These are phyloP conservation scores for Colletotrichum navitas DNA, from an alignment of 2,329 filamentous ascomycete genomes.

Conservation along the genomic window DNA sequence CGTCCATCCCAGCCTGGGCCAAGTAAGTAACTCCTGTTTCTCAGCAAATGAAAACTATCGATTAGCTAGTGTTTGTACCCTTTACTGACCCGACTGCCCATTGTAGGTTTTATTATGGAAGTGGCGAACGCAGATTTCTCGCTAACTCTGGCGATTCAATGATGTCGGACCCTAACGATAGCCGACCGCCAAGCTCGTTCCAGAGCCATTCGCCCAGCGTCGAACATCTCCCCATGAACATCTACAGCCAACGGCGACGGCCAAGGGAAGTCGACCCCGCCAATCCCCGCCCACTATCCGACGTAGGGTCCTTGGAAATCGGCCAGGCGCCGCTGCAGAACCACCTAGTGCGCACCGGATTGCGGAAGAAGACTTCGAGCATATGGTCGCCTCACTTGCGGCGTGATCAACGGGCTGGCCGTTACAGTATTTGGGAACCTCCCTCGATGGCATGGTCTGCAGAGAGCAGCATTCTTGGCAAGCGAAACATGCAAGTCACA, in stretches of 20 bases:
- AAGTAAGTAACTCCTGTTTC: conserved; percentile 51
- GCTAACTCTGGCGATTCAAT: conserved; percentile 61
- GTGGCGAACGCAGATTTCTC: conserved; percentile 70
- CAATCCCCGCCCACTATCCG: conserved; percentile 47
- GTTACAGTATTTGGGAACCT: conserved; percentile 77
- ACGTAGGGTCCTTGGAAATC: conserved; percentile 60
- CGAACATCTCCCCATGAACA: conserved; percentile 60
- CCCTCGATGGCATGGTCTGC: conserved; percentile 76
- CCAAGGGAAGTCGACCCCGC: conserved; percentile 53
- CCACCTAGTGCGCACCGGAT: conserved; percentile 48
- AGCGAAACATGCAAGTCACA: conserved; percentile 79
- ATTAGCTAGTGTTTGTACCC: not conserved
- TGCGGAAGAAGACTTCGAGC: conserved; percentile 66
- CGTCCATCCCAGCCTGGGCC: conserved; percentile 67
- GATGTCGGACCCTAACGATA: conserved; percentile 61
- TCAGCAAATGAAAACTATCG: not conserved
- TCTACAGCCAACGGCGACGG: conserved; percentile 61
- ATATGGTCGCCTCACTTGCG: conserved; percentile 82
- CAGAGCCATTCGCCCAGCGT: conserved; percentile 63
- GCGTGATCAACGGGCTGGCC: conserved; percentile 69
- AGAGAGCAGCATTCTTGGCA: conserved; percentile 71
- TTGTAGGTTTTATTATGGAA: conserved; percentile 76
- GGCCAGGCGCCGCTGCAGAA: conserved; percentile 46
- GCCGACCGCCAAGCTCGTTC: conserved; percentile 60
- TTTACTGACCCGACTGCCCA: conserved; percentile 43